phyloP scores from a whole-genome alignment of 192 early-diverging fungal genomes.

The Coemansia sp. region DNA sequence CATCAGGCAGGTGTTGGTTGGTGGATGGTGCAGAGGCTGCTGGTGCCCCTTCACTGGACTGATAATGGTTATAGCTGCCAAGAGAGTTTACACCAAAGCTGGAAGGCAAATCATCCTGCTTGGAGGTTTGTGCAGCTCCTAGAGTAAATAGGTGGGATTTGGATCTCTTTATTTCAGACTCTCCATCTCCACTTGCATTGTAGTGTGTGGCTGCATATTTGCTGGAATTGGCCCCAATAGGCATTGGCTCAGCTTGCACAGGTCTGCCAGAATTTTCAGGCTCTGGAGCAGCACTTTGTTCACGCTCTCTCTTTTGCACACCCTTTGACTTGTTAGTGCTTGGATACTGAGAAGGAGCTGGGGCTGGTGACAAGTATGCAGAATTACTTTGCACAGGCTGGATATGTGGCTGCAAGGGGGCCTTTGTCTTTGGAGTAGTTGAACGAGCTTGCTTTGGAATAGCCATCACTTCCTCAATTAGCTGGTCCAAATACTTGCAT shows the following conservation, averaged over 20 bases:
- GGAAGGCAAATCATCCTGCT: neutral
- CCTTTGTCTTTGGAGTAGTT: neutral
- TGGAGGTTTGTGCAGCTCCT: neutral
- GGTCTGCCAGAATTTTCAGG: neutral
- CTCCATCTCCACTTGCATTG: neutral
- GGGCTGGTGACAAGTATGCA: too few relatives aligned
- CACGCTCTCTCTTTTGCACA: conserved; percentile 3
- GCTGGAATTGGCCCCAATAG: neutral
- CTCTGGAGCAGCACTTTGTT: neutral
- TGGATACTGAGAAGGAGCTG: too few relatives aligned
- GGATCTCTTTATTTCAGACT: conserved; percentile 14
- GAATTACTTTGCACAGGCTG: neutral
- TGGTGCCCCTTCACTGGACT: neutral
- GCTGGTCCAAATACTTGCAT: neutral
- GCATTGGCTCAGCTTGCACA: neutral
- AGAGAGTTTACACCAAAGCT: too few relatives aligned
- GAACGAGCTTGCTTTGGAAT: conserved; percentile 10
- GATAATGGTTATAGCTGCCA: neutral
- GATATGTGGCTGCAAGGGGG: neutral
- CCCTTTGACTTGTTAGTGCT: neutral
- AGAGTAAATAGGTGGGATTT: conserved; percentile 19
- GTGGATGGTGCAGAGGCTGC: neutral
- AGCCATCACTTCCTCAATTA: conserved; percentile 23
- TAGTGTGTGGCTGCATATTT: neutral
- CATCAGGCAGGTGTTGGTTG: conserved; percentile 10